These are phyloP conservation scores for Sphaerosporella brunnea DNA, from an alignment of 495 filamentous ascomycete genomes.

Conservation along the genomic window DNA sequence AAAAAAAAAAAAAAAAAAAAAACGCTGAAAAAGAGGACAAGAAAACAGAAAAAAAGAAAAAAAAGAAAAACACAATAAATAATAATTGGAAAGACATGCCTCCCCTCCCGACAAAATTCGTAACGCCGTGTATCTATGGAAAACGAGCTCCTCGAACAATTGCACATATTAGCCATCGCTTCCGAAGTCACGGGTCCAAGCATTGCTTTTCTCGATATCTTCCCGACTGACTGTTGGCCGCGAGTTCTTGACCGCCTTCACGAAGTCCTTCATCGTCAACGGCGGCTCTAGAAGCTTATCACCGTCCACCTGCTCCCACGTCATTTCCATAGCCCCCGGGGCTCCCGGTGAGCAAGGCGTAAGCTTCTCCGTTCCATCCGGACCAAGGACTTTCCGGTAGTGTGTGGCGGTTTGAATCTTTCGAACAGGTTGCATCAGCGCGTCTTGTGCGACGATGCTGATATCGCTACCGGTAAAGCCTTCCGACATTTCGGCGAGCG, in stretches of 20 bases:
- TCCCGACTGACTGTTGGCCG: constrained; percentile 74
- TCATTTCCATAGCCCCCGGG: constrained; percentile 69
- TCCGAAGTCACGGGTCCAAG: constrained; percentile 95
- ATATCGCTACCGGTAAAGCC: constrained; percentile 96
- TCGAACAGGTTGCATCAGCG: constrained; percentile 90
- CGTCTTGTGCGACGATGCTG: constrained; percentile 88
- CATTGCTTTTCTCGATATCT: constrained; percentile 66
- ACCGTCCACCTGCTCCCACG: constrained; percentile 70
- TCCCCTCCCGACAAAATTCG: too few species aligned
- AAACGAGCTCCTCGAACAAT: too few species aligned
- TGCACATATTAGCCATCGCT: constrained; percentile 48
- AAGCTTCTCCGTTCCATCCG: constrained; percentile 54
- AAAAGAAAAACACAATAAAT: constrained; percentile 10
- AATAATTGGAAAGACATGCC: too few species aligned
- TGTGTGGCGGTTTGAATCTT: constrained; percentile 98
- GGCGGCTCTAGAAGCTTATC: constrained; percentile 73
- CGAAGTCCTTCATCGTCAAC: constrained; percentile 77
- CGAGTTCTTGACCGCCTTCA: constrained; percentile 73
- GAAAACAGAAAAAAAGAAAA: constrained; percentile 6
- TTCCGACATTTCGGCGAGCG: constrained; percentile 63
- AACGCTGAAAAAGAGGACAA: constrained; percentile 16
- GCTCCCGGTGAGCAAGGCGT: constrained; percentile 94
- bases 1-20: too few species aligned
- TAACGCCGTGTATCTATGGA: too few species aligned
- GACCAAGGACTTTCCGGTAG: constrained; percentile 65